phyloP scores from a whole-genome alignment of 2,329 filamentous ascomycete genomes.

The Plectosphaerella plurivora region DNA sequence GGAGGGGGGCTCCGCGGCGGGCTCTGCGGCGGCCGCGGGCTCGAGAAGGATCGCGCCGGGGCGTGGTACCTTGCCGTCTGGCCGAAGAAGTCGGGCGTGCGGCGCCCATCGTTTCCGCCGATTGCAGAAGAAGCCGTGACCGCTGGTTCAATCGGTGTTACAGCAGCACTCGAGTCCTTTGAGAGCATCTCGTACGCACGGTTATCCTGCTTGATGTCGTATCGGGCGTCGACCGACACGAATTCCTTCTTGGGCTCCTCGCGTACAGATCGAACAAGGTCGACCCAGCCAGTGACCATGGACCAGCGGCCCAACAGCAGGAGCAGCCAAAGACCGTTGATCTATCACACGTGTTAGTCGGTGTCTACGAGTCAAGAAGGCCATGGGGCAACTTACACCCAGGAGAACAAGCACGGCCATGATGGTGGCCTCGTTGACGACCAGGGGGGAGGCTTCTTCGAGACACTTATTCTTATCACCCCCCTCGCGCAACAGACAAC shows the following conservation, averaged over 20 bases:
- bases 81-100: slow-evolving; percentile 53
- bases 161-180: slow-evolving; percentile 47
- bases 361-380: not conserved
- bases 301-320: slow-evolving; percentile 76
- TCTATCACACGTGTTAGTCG: slow-evolving; percentile 33
- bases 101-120: slow-evolving; percentile 30
- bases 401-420: slow-evolving; percentile 79
- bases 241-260: slow-evolving; percentile 66
- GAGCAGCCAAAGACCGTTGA: slow-evolving; percentile 82
- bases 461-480: slow-evolving; percentile 66
- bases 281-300: slow-evolving; percentile 82
- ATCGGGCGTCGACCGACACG: slow-evolving; percentile 76
- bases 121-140: slow-evolving; percentile 19
- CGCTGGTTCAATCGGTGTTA: slow-evolving; percentile 45
- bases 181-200: slow-evolving; percentile 80
- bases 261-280: slow-evolving; percentile 51
- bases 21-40: slow-evolving; percentile 41
- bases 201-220: slow-evolving; percentile 55
- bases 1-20: slow-evolving; percentile 16
- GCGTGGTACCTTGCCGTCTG: slow-evolving; percentile 50
- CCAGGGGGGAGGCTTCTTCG: slow-evolving; percentile 51
- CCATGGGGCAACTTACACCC: slow-evolving; percentile 51
- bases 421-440: slow-evolving; percentile 72
- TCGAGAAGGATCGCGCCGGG: slow-evolving; percentile 52
- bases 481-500: slow-evolving; percentile 57